Conservation (phyloP, 2,329 filamentous ascomycete genomes). For the Aspergillus pseudotamarii region DNA sequence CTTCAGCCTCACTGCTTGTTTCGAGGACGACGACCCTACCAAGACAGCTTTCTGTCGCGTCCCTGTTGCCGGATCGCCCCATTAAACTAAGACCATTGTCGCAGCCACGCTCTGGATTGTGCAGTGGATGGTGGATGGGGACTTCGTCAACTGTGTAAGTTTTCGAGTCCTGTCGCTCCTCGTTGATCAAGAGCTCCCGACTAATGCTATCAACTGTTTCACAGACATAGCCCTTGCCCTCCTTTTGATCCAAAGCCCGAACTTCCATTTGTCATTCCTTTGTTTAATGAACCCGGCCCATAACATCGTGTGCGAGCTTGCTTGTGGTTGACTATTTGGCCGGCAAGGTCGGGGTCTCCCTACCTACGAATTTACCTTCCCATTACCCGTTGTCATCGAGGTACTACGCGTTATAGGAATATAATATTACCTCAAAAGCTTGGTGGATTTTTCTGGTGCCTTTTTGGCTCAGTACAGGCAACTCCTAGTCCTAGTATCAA, state of each 20-base stretch:
- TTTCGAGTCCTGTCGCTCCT: constrained; percentile 3
- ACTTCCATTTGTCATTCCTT: constrained; percentile 17
- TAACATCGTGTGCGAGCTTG: background rate
- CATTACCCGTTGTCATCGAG: constrained; percentile 1
- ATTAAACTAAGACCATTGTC: constrained; percentile 19
- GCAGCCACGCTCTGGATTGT: constrained; percentile 15
- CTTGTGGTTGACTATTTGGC: constrained; percentile 6
- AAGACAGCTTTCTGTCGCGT: constrained; percentile 28
- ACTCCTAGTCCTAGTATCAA: background rate
- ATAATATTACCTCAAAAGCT: background rate
- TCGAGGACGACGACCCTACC: constrained; percentile 38
- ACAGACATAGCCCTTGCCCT: constrained; percentile 8
- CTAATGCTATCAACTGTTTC: constrained; percentile 3
- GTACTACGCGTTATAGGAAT: constrained; percentile 5
- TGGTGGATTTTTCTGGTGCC: background rate
- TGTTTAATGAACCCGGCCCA: constrained; percentile 14
- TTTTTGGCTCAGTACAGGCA: constrained; percentile 1
- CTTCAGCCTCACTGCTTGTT: constrained; percentile 33
- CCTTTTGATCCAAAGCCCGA: constrained; percentile 1
- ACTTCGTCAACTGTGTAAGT: constrained; percentile 32
- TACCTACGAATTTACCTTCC: constrained; percentile 1
- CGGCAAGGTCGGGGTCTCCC: background rate
- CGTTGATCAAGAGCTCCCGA: constrained; percentile 7
- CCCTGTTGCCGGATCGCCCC: constrained; percentile 25
- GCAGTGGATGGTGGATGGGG: constrained; percentile 27